Evolutionary conservation across 345 rosid genomes (phyloP).

Genomic region (Lenwebbia sp.): DNA sequence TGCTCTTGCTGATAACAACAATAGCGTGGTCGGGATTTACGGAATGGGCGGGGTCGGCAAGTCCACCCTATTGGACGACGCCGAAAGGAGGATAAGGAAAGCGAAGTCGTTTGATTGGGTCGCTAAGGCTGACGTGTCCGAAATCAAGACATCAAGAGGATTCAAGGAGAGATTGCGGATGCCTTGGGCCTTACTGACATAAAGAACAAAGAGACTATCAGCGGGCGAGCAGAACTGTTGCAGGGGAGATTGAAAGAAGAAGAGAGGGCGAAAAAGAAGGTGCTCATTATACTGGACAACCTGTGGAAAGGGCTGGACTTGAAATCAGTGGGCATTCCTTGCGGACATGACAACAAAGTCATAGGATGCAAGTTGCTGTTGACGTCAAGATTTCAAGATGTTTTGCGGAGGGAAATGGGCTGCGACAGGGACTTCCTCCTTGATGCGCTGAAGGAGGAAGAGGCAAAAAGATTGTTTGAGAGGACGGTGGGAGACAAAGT

Average conservation of each 20-base stretch:
- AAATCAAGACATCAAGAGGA: no score
- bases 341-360: neutral
- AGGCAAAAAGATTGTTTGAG: neutral
- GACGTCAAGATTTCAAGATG: neutral
- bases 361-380: neutral
- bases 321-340: neutral
- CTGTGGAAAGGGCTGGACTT: neutral
- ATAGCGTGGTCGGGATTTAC: neutral
- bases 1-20: neutral
- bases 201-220: fast-evolving
- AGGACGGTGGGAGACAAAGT: neutral
- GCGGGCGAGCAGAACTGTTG: fast-evolving
- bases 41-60: neutral
- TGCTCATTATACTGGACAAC: neutral
- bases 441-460: neutral
- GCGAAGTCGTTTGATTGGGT: neutral
- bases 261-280: neutral
- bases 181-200: neutral
- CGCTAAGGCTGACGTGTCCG: no score
- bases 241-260: neutral
- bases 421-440: neutral
- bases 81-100: neutral
- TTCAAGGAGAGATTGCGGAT: no score
- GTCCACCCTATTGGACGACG: neutral
- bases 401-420: neutral